These are phyloP conservation scores for Wickerhamiella qilinensis DNA, from an alignment of 805 yeast genomes.

Conservation along the genomic window DNA sequence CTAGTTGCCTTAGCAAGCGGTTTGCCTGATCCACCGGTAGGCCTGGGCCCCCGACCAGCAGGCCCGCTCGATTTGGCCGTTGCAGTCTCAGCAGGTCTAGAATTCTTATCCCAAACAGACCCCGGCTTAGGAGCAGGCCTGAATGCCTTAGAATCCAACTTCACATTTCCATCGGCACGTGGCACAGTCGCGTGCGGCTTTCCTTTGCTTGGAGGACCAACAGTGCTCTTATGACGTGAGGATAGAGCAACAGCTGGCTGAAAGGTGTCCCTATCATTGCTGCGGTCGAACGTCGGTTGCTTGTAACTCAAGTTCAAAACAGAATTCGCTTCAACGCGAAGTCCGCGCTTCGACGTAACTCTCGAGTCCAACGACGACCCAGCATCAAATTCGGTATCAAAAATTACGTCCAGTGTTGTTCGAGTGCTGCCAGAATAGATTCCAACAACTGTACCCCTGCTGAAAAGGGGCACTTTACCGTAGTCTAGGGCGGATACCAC, in stretches of 20 bases:
- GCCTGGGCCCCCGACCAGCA: no score
- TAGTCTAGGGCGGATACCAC: conserved; percentile 69
- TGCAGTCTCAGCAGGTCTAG: neutral
- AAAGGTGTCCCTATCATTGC: conserved; percentile 27
- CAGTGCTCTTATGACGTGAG: neutral
- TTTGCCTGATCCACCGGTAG: no score
- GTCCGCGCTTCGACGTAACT: conserved; percentile 62
- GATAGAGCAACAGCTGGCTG: neutral
- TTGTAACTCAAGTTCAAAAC: conserved; percentile 60
- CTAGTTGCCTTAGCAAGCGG: no score
- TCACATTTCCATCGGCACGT: no score
- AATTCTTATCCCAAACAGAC: no score
- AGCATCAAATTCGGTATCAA: conserved; percentile 68
- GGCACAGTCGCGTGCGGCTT: no score
- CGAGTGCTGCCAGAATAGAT: conserved; percentile 26
- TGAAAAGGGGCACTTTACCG: conserved; percentile 77
- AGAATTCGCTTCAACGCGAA: conserved; percentile 64
- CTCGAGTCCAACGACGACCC: conserved; percentile 74
- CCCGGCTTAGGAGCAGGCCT: no score
- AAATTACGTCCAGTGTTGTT: conserved; percentile 54
- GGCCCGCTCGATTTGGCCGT: no score
- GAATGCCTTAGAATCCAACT: no score
- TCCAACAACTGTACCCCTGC: conserved; percentile 77
- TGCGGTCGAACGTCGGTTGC: conserved; percentile 64
- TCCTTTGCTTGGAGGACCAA: neutral